Evolutionary conservation across 257 asterid genomes (phyloP).

Genomic region (Fraxinus cuspidata): DNA sequence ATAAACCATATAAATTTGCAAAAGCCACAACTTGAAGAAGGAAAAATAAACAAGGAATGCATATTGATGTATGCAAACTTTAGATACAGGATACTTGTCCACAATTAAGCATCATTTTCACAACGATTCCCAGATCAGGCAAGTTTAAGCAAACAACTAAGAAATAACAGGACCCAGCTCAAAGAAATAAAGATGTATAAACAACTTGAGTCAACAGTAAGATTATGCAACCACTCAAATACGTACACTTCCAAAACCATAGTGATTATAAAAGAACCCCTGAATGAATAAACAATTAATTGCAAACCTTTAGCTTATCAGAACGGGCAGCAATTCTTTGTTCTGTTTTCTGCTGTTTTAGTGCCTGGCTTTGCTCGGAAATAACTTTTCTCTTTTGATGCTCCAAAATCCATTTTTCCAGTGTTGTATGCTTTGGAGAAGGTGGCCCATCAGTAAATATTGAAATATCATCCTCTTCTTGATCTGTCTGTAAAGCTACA

Average conservation of each 20-base stretch:
- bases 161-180: not conserved
- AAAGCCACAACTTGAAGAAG: not conserved
- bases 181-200: constrained; percentile 8
- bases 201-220: not conserved
- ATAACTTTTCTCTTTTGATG: constrained; percentile 64
- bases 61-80: not conserved
- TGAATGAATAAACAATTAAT: constrained; percentile 20
- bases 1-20: not conserved
- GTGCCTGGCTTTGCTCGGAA: constrained; percentile 64
- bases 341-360: constrained; percentile 76
- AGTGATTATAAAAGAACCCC: constrained; percentile 2
- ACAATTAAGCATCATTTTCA: not conserved
- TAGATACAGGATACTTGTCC: not conserved
- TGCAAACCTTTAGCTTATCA: constrained; percentile 74
- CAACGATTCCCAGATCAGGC: not conserved
- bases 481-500: constrained; percentile 54
- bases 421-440: constrained; percentile 76
- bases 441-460: constrained; percentile 55
- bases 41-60: not conserved
- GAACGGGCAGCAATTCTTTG: constrained; percentile 72
- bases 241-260: constrained; percentile 11
- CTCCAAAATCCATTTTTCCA: constrained; percentile 77
- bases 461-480: constrained; percentile 62
- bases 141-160: not conserved
- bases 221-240: constrained; percentile 15